Conservation (phyloP, 176 grass and related monocot genomes). For the barley (Hordeum vulgare) region MorexV3_pseudomolecules_assembly NC_058521.1:22484932-22485431, state of each 20-base stretch:
- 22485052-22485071: constrained; percentile 87
- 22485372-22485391: constrained; percentile 62
- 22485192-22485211: constrained; percentile 42
- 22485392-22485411: constrained; percentile 65
- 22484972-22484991: constrained; percentile 66
- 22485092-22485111: constrained; percentile 52
- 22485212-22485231: constrained; percentile 67
- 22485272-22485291: constrained; percentile 52
- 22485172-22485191: constrained; percentile 62
- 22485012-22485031: constrained; percentile 70
- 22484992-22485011: constrained; percentile 56
- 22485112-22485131: constrained; percentile 64
- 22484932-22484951: constrained; percentile 66
- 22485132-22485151: constrained; percentile 86
- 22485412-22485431: constrained; percentile 51
- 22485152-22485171: constrained; percentile 90
- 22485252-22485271: constrained; percentile 82
- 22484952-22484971: constrained; percentile 81
- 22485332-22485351: constrained; percentile 81
- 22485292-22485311: constrained; percentile 61
- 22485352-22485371: constrained; percentile 57
- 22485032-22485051: constrained; percentile 76
- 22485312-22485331: constrained; percentile 76
- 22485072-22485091: constrained; percentile 67
- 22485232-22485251: constrained; percentile 67